Percentiles rank a stretch among this genome's conserved stretches.
phyloP scores from a whole-genome alignment of 1,139 yeast species.

The Candida tunisiensis region DNA sequence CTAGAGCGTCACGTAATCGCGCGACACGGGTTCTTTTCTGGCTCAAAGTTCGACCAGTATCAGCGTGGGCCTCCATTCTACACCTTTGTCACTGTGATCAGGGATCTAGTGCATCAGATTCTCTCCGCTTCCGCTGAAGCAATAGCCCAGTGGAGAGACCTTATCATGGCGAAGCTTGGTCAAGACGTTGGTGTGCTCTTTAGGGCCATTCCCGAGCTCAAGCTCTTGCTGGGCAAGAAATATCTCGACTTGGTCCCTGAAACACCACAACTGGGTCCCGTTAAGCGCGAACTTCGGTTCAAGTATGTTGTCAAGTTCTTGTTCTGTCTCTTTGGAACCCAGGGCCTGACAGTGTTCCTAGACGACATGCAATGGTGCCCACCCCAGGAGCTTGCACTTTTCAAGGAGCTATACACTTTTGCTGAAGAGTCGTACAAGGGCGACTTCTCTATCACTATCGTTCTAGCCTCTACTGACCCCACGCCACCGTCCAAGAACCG shows the following conservation, averaged over 20 bases:
- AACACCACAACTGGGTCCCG: constrained; percentile 12
- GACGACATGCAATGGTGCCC: constrained; percentile 35
- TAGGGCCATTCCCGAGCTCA: constrained; percentile 29
- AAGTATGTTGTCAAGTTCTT: constrained; percentile 28
- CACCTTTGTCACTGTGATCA: constrained; percentile 23
- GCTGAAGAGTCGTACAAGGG: constrained; percentile 11
- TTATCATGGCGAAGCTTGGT: constrained; percentile 25
- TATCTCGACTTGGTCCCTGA: constrained; percentile 16
- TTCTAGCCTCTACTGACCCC: constrained; percentile 12
- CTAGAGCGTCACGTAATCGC: constrained; percentile 24
- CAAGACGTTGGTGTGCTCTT: constrained; percentile 29
- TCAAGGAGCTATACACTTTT: constrained; percentile 12
- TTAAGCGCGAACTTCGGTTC: constrained; percentile 26
- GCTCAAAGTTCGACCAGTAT: constrained; percentile 26
- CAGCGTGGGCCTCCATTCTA: constrained; percentile 20
- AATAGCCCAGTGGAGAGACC: constrained; percentile 28
- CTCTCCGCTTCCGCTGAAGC: constrained; percentile 24
- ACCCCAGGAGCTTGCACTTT: constrained; percentile 12
- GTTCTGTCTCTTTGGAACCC: constrained; percentile 25
- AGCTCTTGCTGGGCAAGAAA: constrained; percentile 27
- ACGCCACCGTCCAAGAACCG: constrained; percentile 6
- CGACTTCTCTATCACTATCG: constrained; percentile 12
- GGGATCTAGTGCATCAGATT: constrained; percentile 27
- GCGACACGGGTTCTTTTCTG: constrained; percentile 24
- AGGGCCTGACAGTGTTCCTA: constrained; percentile 29